Evolutionary conservation across 1,139 yeast species (phyloP).

Genomic region (Pneumocystis oryctolagi): DNA sequence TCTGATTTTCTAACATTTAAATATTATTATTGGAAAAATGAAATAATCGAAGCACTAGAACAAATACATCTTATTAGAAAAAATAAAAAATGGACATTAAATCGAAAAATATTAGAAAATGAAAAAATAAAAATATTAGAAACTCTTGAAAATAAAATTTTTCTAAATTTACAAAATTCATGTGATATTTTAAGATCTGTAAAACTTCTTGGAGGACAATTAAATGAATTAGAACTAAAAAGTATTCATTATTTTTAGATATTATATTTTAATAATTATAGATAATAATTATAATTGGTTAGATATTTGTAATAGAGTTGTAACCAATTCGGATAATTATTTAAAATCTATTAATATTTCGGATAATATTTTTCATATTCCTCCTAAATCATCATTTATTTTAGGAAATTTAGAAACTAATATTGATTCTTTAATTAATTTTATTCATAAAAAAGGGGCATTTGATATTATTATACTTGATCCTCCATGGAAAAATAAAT

Average conservation of each 20-base stretch:
- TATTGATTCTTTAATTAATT: background rate
- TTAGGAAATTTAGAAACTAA: background rate
- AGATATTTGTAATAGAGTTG: background rate
- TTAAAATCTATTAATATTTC: background rate
- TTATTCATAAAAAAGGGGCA: background rate
- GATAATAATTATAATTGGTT: background rate
- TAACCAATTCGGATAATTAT: background rate
- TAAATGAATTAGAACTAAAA: background rate
- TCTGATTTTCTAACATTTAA: background rate
- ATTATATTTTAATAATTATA: background rate
- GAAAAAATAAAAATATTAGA: background rate
- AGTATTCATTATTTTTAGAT: background rate
- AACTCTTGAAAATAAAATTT: background rate
- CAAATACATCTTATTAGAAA: background rate
- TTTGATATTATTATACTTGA: slow-evolving; percentile 1
- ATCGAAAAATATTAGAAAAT: background rate
- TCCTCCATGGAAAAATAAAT: slow-evolving; percentile 1
- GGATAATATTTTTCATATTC: background rate
- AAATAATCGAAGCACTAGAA: background rate
- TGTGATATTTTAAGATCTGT: background rate
- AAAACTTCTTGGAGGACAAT: background rate
- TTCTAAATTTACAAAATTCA: background rate
- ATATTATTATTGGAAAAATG: background rate
- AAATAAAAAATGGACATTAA: background rate
- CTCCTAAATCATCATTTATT: slow-evolving; percentile 1